Base-by-base conservation (phyloP, 768 basidiomycete genomes). In the Xerocomellus dryophilus region DNA sequence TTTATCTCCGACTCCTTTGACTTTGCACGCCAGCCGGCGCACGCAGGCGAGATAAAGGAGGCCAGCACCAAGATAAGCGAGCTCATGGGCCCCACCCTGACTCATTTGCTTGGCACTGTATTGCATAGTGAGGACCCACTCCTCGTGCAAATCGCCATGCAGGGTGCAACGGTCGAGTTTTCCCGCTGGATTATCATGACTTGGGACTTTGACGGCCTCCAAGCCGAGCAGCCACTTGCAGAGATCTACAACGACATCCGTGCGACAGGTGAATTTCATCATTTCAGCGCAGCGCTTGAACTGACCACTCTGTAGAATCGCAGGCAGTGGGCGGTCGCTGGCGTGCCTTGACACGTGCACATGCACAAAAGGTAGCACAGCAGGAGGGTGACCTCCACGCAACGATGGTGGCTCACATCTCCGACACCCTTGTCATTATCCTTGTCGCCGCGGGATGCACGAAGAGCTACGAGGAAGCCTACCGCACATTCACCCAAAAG, bases 251-350 rank as follows among this genome's bases (percentile, higher is more conserved):
- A 61, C 36, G 68, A 66, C 53, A 73, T 83, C 20, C 71, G 76
- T 23, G 68, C 74, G 47, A 66, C 74, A 59, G 80, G 81, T 79
- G 48, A 49, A 68, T 47, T 8, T 10, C 32, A 21, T 23, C 17
- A 12, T 39, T 32, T 27, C 32, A 2, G 6, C 12, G 9, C 17
- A 17, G 12, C 0, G 20, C 43, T 17, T 11, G 32, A 38, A 0
- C 57, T 64, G 10, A 66, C 46, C 18, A 12, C 47, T 14, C 20
- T 7, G 9, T 48, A 80, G 81, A 83, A 61, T 71, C 74, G 25
- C 81, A 81, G 64, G 72, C 76, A 1, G 74, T 79, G 27, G 76
- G 81, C 15, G 82, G 81, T 45, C 72, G 77, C 25, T 84, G 82
- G 82, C 75, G 82, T 52, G 76, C 81, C 23, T 56, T 84, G 57